These are phyloP conservation scores for Citeromyces siamensis DNA, from an alignment of 1,139 yeast genomes.

Conservation along the genomic window DNA sequence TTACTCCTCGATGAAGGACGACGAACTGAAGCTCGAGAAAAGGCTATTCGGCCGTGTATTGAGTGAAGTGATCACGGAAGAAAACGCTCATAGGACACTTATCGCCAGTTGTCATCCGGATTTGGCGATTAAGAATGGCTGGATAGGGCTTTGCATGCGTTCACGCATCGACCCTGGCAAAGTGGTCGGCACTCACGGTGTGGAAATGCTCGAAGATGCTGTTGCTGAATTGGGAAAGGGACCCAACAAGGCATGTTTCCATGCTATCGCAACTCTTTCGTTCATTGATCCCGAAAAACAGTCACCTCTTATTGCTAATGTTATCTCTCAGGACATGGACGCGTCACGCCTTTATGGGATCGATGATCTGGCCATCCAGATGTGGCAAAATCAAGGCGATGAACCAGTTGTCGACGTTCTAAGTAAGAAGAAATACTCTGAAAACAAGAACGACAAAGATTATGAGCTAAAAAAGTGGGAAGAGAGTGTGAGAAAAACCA, in stretches of 20 bases:
- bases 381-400: constrained; percentile 63
- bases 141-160: constrained; percentile 71
- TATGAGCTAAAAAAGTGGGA: constrained; percentile 90
- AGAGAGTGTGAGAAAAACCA: constrained; percentile 51
- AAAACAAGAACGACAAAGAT: constrained; percentile 61
- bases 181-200: constrained; percentile 23
- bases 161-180: constrained; percentile 54
- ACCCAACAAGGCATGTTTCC: constrained; percentile 31
- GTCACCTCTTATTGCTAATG: constrained; percentile 35
- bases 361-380: constrained; percentile 33
- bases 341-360: constrained; percentile 16
- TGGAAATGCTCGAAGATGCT: constrained; percentile 15
- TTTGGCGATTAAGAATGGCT: constrained; percentile 38
- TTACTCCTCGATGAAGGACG: not conserved
- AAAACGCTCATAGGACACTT: constrained; percentile 1
- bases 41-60: not conserved
- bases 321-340: constrained; percentile 30
- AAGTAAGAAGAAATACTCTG: constrained; percentile 21
- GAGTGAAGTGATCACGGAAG: not conserved
- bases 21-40: not conserved
- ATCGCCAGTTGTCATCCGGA: constrained; percentile 35
- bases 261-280: constrained; percentile 50
- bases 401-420: constrained; percentile 58
- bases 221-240: constrained; percentile 13
- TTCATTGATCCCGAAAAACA: constrained; percentile 56